A percentile compares a stretch with the other conserved stretches of the same genome.
Conservation (phyloP, 139 green algal species). For the Penium margaritaceum region DNA sequence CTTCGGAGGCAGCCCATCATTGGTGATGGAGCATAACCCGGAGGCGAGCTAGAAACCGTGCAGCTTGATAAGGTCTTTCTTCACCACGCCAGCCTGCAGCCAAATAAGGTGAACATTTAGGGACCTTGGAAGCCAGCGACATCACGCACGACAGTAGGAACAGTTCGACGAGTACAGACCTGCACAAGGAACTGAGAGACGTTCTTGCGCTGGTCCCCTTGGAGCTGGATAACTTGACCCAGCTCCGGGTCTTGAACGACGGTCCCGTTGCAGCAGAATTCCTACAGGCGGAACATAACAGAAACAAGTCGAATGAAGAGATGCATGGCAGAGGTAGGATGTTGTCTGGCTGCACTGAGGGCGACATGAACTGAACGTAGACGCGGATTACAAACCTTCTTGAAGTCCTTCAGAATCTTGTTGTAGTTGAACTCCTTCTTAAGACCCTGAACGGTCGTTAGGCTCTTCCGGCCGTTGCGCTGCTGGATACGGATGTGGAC, state of each 20-base stretch:
- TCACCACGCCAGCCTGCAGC: conserved; percentile 79
- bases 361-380: background rate
- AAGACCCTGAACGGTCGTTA: conserved; percentile 84
- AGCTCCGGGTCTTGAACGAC: conserved; percentile 93
- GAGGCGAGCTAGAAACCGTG: conserved; percentile 96
- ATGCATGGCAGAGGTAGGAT: too few species aligned
- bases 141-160: too few species aligned
- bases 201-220: conserved; percentile 98
- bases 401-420: conserved; percentile 96
- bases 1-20: background rate
- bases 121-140: too few species aligned
- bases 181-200: conserved; percentile 59
- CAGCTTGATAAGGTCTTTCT: conserved; percentile 97
- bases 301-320: too few species aligned
- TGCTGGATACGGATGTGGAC: conserved; percentile 83
- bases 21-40: too few species aligned
- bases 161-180: too few species aligned
- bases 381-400: conserved; percentile 81
- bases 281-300: conserved; percentile 11
- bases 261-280: conserved; percentile 98
- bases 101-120: too few species aligned
- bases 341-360: background rate
- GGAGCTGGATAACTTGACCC: conserved; percentile 84
- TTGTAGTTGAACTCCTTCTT: conserved; percentile 90
- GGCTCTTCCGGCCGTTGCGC: conserved; percentile 89